Percentiles rank a stretch among this genome's conserved stretches.
phyloP scores from a whole-genome alignment of 768 basidiomycete species.

The Boletus sp. region DNA sequence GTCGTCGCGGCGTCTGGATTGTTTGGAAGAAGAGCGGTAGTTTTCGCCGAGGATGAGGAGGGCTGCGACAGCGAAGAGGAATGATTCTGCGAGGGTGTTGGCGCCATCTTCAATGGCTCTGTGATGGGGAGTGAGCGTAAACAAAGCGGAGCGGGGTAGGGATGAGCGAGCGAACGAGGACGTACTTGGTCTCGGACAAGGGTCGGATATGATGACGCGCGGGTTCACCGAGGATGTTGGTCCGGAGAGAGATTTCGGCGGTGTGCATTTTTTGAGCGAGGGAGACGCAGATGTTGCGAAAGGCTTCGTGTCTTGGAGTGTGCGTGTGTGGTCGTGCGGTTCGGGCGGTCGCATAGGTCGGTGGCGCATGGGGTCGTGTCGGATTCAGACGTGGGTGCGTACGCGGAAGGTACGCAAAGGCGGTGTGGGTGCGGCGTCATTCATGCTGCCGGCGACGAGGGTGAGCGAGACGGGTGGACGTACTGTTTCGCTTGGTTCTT shows the following conservation, averaged over 20 bases:
- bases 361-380: neutral
- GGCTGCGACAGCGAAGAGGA: slow-evolving; percentile 77
- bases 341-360: neutral
- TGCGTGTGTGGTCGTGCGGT: neutral
- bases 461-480: slow-evolving; percentile 21
- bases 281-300: slow-evolving; percentile 66
- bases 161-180: neutral
- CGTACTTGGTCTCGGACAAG: slow-evolving; percentile 71
- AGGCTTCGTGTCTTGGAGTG: slow-evolving; percentile 59
- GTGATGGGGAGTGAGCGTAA: neutral
- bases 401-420: neutral
- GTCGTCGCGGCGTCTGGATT: slow-evolving; percentile 65
- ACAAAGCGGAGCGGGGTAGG: neutral
- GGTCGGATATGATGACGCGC: slow-evolving; percentile 65
- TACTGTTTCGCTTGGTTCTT: slow-evolving; percentile 75
- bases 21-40: slow-evolving; percentile 69
- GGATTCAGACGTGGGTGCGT: neutral
- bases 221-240: slow-evolving; percentile 74
- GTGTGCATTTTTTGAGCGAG: slow-evolving; percentile 79
- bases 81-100: slow-evolving; percentile 81
- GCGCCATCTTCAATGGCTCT: slow-evolving; percentile 88
- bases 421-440: too few relatives aligned
- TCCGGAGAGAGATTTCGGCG: slow-evolving; percentile 67
- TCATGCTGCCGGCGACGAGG: neutral
- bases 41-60: slow-evolving; percentile 72